Evolutionary conservation across 257 asterid genomes (phyloP), one percentile per base, ranked within the genome.

Genomic region (Salvia miltiorrhiza): DNA sequence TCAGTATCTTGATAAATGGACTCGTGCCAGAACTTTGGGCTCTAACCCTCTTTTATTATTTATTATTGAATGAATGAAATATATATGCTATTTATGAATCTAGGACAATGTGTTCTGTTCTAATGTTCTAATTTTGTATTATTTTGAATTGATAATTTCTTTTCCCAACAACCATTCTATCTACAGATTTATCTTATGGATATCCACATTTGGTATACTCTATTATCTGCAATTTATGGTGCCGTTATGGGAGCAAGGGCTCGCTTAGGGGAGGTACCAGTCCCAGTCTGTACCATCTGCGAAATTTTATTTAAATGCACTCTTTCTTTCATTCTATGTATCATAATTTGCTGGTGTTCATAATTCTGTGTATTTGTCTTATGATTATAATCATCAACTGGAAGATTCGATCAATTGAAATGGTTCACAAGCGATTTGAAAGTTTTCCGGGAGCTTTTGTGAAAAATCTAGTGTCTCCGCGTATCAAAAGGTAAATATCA

Each of bases 191-290:
- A 93, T 82, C 47, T 90, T 61, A 93, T 93, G 99, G 99, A 93
- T 81, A 87, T 90, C 74, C 96, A 93, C 82, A 93, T 93, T 26
- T 93, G 96, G 96, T 90, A 93, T 72, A 93, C 94, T 59, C 67
- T 93, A 39, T 71, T 93, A 54, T 90, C 99, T 83, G 99, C 99
- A 62, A 82, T 90, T 54, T 83, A 90, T 87, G 99, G 99, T 39
- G 99, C 96, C 61, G 95, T 93, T 68, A 93, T 87, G 95, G 99
- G 99, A 71, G 96, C 99, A 7, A 86, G 95, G 77, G 81, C 84
- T 77, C 97, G 99, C 45, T 73, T 93, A 53, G 99, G 99, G 67
- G 99, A 93, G 98, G 98, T 93, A 85, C 20, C 43, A 30, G 4
- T 60, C 56, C 62, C 44, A 16, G 49, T 74, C 69, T 77, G 28